A percentile compares a stretch with the other conserved stretches of the same genome.
Conservation (phyloP, 169 alveolate genomes). For the Plasmodium gaboni region DNA sequence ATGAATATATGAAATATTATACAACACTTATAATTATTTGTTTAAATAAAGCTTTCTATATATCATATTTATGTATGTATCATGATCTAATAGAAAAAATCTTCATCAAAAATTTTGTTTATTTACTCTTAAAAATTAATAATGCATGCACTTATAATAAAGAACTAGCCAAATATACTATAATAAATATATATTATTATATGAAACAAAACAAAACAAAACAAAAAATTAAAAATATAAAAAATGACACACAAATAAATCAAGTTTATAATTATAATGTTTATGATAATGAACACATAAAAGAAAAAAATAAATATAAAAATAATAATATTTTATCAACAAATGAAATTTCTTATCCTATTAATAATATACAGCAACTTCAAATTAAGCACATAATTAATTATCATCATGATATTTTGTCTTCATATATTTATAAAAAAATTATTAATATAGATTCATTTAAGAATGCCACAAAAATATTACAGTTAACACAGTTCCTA, state of each 20-base stretch:
- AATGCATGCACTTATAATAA: constrained; percentile 1
- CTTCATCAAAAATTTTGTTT: constrained; percentile 15
- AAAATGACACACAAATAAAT: too few species aligned
- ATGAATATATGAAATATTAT: constrained; percentile 9
- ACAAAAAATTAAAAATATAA: neutral
- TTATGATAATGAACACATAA: neutral
- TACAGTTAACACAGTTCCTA: constrained; percentile 3
- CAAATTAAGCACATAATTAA: constrained; percentile 5
- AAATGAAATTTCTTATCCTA: too few species aligned
- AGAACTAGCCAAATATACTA: constrained; percentile 12
- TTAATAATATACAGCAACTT: neutral
- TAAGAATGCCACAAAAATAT: constrained; percentile 1
- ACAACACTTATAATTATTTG: constrained; percentile 26
- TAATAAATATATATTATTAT: constrained; percentile 15
- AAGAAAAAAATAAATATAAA: neutral
- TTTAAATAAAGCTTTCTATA: constrained; percentile 32
- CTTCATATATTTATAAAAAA: constrained; percentile 35
- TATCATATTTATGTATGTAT: constrained; percentile 9
- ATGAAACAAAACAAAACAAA: neutral
- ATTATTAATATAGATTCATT: constrained; percentile 35
- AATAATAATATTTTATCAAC: neutral
- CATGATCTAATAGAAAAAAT: constrained; percentile 34
- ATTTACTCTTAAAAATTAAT: constrained; percentile 16
- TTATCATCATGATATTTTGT: constrained; percentile 5
- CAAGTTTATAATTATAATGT: neutral